Evolutionary conservation across 345 rosid species (phyloP).

Genomic region (Populus deltoides): DNA sequence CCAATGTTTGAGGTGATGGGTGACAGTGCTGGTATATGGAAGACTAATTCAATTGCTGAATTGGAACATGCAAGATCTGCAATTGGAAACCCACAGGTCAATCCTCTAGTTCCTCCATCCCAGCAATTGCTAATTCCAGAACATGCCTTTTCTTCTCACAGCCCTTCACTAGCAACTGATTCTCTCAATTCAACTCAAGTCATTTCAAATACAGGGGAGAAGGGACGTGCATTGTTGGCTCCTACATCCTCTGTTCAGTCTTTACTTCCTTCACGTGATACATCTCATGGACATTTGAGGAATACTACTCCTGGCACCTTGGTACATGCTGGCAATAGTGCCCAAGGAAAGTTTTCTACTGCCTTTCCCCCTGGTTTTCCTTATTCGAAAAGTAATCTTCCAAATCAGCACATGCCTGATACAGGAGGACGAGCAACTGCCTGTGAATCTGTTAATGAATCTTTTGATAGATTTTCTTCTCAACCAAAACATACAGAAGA

Average conservation of each 20-base stretch:
- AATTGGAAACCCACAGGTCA: slow-evolving; percentile 6
- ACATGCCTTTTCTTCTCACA: background rate
- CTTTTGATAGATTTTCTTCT: background rate
- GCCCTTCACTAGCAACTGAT: background rate
- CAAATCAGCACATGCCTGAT: slow-evolving; percentile 19
- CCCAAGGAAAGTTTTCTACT: slow-evolving; percentile 26
- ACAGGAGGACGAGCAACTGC: slow-evolving; percentile 14
- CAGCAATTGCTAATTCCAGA: slow-evolving; percentile 7
- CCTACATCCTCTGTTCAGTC: slow-evolving; percentile 9
- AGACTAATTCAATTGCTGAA: slow-evolving; percentile 11
- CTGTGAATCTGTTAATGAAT: background rate
- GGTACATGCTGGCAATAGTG: slow-evolving; percentile 19
- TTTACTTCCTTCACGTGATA: slow-evolving; percentile 9
- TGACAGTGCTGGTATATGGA: slow-evolving; percentile 15
- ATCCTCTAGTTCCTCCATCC: slow-evolving; percentile 15
- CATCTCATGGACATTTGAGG: slow-evolving; percentile 22
- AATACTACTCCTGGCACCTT: slow-evolving; percentile 13
- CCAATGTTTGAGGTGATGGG: slow-evolving; percentile 25
- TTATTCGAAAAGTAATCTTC: slow-evolving; percentile 27
- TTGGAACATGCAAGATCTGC: background rate
- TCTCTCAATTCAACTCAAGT: slow-evolving; percentile 5
- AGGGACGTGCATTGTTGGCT: slow-evolving; percentile 4
- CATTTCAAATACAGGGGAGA: slow-evolving; percentile 2
- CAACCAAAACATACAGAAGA: background rate
- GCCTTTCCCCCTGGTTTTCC: slow-evolving; percentile 13